A percentile compares a stretch with the other conserved stretches of the same genome.
Evolutionary conservation across 2,329 filamentous ascomycete species (phyloP).

Genomic region (Lachnellula arida): DNA sequence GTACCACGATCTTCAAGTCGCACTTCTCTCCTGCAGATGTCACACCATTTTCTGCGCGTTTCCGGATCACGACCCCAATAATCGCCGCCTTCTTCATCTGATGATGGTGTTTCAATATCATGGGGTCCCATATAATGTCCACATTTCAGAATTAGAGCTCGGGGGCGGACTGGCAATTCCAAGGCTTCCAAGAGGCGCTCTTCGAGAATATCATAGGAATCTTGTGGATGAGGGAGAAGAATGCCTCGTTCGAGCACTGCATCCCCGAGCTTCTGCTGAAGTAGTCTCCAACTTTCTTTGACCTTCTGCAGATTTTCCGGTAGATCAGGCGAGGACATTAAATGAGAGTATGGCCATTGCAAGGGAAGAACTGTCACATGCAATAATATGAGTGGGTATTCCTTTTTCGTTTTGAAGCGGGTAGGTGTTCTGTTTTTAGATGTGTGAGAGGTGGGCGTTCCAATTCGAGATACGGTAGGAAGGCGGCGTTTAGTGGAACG

Average conservation of each 20-base stretch:
- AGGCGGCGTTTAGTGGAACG: constrained; percentile 46
- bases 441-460: constrained; percentile 43
- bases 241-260: constrained; percentile 70
- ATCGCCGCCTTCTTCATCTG: constrained; percentile 27
- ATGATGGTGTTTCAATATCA: constrained; percentile 21
- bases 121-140: constrained; percentile 66
- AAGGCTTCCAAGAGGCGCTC: constrained; percentile 71
- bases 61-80: constrained; percentile 5
- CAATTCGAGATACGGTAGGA: constrained; percentile 50
- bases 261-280: constrained; percentile 67
- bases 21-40: constrained; percentile 31
- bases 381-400: constrained; percentile 67
- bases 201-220: constrained; percentile 75
- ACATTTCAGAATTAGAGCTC: constrained; percentile 68
- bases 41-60: constrained; percentile 28
- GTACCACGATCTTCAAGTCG: constrained; percentile 25
- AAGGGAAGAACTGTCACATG: constrained; percentile 74
- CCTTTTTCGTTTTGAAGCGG: constrained; percentile 51
- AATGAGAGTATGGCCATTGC: constrained; percentile 57
- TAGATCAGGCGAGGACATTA: constrained; percentile 44
- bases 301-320: constrained; percentile 45
- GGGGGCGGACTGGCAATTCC: constrained; percentile 58
- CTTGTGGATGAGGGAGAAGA: constrained; percentile 71
- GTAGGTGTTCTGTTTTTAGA: constrained; percentile 44
- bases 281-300: constrained; percentile 59